A percentile compares a stretch with the other conserved stretches of the same genome.
phyloP scores from a whole-genome alignment of 495 filamentous ascomycete species.

The Aspergillus nanangensis region DNA sequence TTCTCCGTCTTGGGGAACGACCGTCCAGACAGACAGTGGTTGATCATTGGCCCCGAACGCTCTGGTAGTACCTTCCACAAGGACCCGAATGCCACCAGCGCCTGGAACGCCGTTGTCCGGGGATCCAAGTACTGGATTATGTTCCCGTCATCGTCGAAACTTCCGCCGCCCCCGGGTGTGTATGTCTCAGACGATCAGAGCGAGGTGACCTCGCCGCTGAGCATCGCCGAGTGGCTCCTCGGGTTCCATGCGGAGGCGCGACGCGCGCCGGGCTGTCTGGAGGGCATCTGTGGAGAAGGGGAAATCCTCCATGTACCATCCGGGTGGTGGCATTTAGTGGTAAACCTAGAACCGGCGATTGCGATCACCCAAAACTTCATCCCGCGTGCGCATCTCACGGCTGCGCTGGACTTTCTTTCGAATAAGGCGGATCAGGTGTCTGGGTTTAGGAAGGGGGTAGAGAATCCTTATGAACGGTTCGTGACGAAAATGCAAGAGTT shows the following conservation, averaged over 20 bases:
- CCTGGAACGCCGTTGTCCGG: slow-evolving; percentile 92
- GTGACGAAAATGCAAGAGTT: slow-evolving; percentile 59
- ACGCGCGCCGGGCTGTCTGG: slow-evolving; percentile 68
- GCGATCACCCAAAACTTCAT: slow-evolving; percentile 98
- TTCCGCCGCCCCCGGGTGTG: slow-evolving; percentile 75
- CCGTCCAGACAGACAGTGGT: slow-evolving; percentile 85
- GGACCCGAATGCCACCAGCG: slow-evolving; percentile 70
- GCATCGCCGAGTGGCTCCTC: slow-evolving; percentile 93
- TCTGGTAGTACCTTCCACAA: slow-evolving; percentile 98
- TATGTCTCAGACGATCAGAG: slow-evolving; percentile 88
- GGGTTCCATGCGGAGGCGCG: slow-evolving; percentile 88
- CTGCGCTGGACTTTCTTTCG: slow-evolving; percentile 75
- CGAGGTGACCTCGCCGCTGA: slow-evolving; percentile 90
- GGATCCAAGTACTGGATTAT: slow-evolving; percentile 99
- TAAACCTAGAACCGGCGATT: slow-evolving; percentile 78
- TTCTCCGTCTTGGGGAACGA: slow-evolving; percentile 77
- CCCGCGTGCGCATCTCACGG: slow-evolving; percentile 65
- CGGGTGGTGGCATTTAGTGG: slow-evolving; percentile 96
- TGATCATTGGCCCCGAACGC: slow-evolving; percentile 85
- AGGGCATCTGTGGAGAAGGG: slow-evolving; percentile 82
- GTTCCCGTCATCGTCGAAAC: slow-evolving; percentile 66
- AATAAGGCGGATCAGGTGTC: slow-evolving; percentile 82
- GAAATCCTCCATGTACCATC: slow-evolving; percentile 91
- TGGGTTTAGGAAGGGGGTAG: slow-evolving; percentile 72
- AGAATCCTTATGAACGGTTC: slow-evolving; percentile 73